phyloP scores from a whole-genome alignment of 805 yeast genomes.

The Isabelozyma rhagii region DNA sequence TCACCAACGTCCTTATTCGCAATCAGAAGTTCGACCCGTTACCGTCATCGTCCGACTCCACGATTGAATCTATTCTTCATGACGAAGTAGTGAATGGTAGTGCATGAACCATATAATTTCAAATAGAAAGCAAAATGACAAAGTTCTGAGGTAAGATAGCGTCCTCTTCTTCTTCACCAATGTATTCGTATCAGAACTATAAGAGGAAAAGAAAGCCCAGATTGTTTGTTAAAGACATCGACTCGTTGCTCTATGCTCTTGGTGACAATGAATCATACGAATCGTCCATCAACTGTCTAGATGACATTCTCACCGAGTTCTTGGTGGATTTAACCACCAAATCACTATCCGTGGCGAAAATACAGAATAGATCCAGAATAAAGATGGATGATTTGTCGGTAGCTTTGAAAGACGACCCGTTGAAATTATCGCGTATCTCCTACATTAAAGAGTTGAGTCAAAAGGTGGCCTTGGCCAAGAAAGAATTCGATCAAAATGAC shows the following conservation, averaged over 20 bases:
- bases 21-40: background rate
- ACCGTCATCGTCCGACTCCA: background rate
- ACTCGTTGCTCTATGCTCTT: conserved; percentile 35
- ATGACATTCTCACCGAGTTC: conserved; percentile 37
- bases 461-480: conserved; percentile 37
- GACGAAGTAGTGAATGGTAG: background rate
- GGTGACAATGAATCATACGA: conserved; percentile 41
- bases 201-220: conserved; percentile 30
- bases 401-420: conserved; percentile 39
- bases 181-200: background rate
- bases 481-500: conserved; percentile 35
- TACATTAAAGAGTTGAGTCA: conserved; percentile 38
- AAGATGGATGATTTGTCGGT: conserved; percentile 42
- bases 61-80: background rate
- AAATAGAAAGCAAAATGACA: too few relatives aligned
- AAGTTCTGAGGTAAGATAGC: too few relatives aligned
- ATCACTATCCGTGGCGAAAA: conserved; percentile 27
- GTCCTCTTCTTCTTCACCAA: too few relatives aligned
- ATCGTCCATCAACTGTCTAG: conserved; percentile 34
- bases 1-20: background rate
- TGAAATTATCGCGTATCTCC: conserved; percentile 37
- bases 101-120: background rate
- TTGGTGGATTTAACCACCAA: conserved; percentile 33
- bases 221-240: conserved; percentile 40
- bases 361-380: conserved; percentile 37